Base-by-base conservation (phyloP, 768 basidiomycete species). In the Lactarius deliciosus region DNA sequence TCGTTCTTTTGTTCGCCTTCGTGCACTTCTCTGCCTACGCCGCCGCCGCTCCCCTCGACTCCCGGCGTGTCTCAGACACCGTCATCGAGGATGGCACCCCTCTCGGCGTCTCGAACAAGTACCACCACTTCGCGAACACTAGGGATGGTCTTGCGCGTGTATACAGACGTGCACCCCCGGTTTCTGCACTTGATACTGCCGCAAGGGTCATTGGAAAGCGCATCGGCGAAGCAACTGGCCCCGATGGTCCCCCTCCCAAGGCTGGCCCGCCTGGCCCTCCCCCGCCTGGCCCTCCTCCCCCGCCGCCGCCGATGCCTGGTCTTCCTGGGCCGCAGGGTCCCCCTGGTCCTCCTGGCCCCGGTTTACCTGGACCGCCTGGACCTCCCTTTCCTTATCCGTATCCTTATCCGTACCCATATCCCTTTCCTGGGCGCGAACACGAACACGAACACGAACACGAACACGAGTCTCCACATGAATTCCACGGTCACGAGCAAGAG, bases 1-100 rank as follows among this genome's bases (percentile, higher is more conserved):
- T 63, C 18, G 15, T 56, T 60, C 66, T 68, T 36, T 56, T 68
- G 50, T 53, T 68, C 41, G 66, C 62, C 50, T 47, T 68, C 40
- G 62, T 68, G 20, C 66, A 68, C 41, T 57, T 64, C 58, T 20
- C 62, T 4, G 45, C 60, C 30, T 34, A 64, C 25, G 32, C 53
- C 25, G 43, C 54, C 8, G 62, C 66, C 28, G 66, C 34, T 9
- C 66, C 66, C 1, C 1, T 61, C 41, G 50, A 53, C 40, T 36
- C 43, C 22, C 22, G 7, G 11, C 57, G 47, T 18, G 57, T 20
- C 4, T 13, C 50, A 0, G 66, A 68, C 43, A 68, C 66, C 8
- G 58, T 64, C 41, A 11, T 64, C 25, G 43, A 60, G 47, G 40
- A 40, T 28, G 30, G 10, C 13, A 56, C 38, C 18, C 58, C 62